These are phyloP conservation scores for Trichoderma afroharzianum DNA, from an alignment of 2,329 filamentous ascomycete genomes.

Conservation along the genomic window DNA sequence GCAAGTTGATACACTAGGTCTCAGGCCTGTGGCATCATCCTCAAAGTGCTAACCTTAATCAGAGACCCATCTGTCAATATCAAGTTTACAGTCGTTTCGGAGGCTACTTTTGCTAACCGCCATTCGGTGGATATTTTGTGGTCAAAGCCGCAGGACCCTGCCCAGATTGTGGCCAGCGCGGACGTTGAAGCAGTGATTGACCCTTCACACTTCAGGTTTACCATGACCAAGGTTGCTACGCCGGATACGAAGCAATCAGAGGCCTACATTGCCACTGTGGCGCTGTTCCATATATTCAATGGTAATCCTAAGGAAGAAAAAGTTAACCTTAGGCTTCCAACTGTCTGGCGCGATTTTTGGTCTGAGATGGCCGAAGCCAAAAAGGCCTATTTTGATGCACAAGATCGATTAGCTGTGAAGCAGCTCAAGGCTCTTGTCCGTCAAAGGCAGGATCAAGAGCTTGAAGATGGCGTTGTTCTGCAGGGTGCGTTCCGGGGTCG, in stretches of 20 bases:
- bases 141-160: constrained; percentile 66
- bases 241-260: constrained; percentile 79
- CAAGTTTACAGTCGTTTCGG: constrained; percentile 65
- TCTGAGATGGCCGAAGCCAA: constrained; percentile 68
- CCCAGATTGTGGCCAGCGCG: constrained; percentile 32
- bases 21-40: neutral
- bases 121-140: constrained; percentile 73
- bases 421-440: constrained; percentile 68
- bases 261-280: constrained; percentile 75
- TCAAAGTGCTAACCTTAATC: constrained; percentile 11
- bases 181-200: constrained; percentile 45
- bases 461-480: constrained; percentile 71
- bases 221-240: constrained; percentile 71
- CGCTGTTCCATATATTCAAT: constrained; percentile 76
- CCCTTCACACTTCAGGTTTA: constrained; percentile 58
- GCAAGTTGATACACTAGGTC: constrained; percentile 37
- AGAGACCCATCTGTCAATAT: constrained; percentile 68
- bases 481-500: constrained; percentile 71
- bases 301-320: constrained; percentile 83
- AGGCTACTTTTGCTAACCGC: constrained; percentile 69
- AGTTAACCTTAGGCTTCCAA: constrained; percentile 71
- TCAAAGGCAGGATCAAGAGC: constrained; percentile 63
- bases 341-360: constrained; percentile 83
- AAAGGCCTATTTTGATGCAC: constrained; percentile 65
- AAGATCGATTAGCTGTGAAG: constrained; percentile 66